phyloP scores from a whole-genome alignment of 2,329 filamentous ascomycete genomes.

The Monosporascus sp. region DNA sequence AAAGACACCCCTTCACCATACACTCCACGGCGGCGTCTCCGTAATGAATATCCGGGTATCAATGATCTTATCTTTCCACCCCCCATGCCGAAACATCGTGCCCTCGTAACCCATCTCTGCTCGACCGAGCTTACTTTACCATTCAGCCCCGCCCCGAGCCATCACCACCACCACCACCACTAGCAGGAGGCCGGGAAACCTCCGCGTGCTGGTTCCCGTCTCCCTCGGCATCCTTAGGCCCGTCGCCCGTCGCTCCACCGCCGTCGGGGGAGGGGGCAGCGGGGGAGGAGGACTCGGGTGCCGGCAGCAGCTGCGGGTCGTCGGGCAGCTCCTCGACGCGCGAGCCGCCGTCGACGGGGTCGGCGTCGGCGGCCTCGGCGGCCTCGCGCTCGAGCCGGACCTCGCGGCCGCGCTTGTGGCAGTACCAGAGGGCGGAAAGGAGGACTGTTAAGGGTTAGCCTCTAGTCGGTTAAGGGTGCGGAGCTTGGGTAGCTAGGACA shows the following conservation, averaged over 20 bases:
- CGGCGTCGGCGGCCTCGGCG: conserved; percentile 32
- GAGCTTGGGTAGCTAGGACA: conserved; percentile 24
- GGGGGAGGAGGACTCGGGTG: conserved; percentile 24
- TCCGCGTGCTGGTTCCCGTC: background rate
- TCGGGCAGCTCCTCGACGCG: conserved; percentile 47
- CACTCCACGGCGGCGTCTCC: no score
- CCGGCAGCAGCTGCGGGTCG: conserved; percentile 31
- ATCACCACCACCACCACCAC: no score
- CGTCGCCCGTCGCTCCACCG: background rate
- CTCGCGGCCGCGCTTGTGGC: conserved; percentile 89
- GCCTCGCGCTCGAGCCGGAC: conserved; percentile 64
- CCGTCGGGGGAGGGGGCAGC: background rate
- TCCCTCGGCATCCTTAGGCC: background rate
- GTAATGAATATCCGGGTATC: no score
- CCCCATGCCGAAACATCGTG: no score
- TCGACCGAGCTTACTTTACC: no score
- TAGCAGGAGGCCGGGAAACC: background rate
- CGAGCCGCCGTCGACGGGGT: conserved; percentile 30
- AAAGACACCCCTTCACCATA: no score
- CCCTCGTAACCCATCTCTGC: no score
- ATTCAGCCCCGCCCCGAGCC: no score
- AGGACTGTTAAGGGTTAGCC: conserved; percentile 49
- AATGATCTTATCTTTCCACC: no score
- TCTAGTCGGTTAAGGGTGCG: background rate
- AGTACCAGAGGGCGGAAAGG: conserved; percentile 96